Evolutionary conservation across 2,329 filamentous ascomycete species (phyloP).

Genomic region (Penicillium sp.): DNA sequence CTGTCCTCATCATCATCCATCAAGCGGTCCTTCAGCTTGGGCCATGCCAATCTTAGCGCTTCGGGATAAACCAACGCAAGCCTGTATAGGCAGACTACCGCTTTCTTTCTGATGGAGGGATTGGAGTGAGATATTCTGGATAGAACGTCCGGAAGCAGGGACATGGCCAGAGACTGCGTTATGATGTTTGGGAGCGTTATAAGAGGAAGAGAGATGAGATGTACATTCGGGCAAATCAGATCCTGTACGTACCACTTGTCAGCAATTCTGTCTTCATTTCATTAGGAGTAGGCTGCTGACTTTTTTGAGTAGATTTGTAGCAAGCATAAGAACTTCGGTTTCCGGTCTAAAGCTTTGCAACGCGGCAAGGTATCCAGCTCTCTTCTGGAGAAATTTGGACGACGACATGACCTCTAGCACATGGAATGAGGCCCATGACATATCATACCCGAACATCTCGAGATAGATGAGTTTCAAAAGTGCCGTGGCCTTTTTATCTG

Average conservation of each 20-base stretch:
- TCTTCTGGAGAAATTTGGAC: conserved; percentile 90
- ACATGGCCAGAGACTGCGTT: conserved; percentile 88
- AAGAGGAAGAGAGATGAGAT: conserved; percentile 83
- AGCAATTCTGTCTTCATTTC: not conserved
- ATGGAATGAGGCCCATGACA: conserved; percentile 99
- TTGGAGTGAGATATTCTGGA: conserved; percentile 86
- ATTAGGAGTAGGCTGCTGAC: conserved; percentile 42
- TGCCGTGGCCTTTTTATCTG: conserved; percentile 94
- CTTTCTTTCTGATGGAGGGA: conserved; percentile 89
- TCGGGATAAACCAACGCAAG: conserved; percentile 96
- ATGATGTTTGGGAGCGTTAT: conserved; percentile 92
- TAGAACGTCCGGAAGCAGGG: conserved; percentile 82
- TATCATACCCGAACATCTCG: conserved; percentile 98
- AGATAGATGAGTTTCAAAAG: conserved; percentile 95
- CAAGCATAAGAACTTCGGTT: conserved; percentile 96
- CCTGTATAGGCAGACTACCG: conserved; percentile 90
- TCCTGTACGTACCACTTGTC: conserved; percentile 38
- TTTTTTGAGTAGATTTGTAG: conserved; percentile 96
- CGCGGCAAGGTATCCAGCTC: conserved; percentile 91
- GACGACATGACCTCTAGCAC: conserved; percentile 99
- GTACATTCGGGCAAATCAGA: conserved; percentile 70
- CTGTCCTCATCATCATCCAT: conserved; percentile 89
- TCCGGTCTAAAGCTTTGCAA: conserved; percentile 95
- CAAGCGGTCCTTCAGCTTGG: conserved; percentile 92
- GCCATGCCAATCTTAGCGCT: conserved; percentile 89